phyloP scores from a whole-genome alignment of 768 basidiomycete species.

The Podaxis sp. region DNA sequence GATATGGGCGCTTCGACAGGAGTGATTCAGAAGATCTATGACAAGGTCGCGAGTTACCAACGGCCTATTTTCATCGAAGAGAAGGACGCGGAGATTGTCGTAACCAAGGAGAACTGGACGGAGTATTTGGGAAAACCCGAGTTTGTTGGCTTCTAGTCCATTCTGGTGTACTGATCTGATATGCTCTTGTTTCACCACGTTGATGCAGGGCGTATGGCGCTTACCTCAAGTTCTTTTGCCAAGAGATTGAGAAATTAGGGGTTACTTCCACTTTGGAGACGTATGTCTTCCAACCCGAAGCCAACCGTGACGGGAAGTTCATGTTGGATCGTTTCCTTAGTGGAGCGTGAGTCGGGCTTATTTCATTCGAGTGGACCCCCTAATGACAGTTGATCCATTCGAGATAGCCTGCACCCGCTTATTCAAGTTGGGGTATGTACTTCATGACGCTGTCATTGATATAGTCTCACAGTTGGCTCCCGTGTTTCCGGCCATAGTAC shows the following conservation, averaged over 20 bases:
- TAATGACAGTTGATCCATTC: neutral
- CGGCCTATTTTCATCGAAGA: conserved; percentile 35
- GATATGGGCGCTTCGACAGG: conserved; percentile 47
- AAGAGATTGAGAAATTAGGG: conserved; percentile 33
- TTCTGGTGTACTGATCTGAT: neutral
- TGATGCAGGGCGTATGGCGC: conserved; percentile 31
- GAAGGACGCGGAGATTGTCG: conserved; percentile 27
- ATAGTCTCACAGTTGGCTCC: neutral
- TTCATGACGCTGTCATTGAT: neutral
- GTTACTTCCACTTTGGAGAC: conserved; percentile 37
- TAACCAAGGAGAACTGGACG: conserved; percentile 44
- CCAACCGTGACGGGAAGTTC: conserved; percentile 25
- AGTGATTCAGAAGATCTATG: conserved; percentile 46
- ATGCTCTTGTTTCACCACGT: neutral
- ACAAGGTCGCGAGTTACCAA: conserved; percentile 32
- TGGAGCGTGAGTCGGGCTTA: conserved; percentile 26
- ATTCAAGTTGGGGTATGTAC: conserved; percentile 53
- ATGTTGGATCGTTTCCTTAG: conserved; percentile 33
- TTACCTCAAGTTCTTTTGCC: conserved; percentile 35
- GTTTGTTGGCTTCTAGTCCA: conserved; percentile 23
- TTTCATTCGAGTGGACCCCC: neutral
- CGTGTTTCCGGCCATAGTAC: conserved; percentile 28
- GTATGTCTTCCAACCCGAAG: conserved; percentile 39
- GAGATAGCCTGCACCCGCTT: conserved; percentile 44
- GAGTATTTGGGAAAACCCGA: conserved; percentile 44